Conservation (phyloP, 2,329 filamentous ascomycete species). For the Exophiala spinifera region DNA sequence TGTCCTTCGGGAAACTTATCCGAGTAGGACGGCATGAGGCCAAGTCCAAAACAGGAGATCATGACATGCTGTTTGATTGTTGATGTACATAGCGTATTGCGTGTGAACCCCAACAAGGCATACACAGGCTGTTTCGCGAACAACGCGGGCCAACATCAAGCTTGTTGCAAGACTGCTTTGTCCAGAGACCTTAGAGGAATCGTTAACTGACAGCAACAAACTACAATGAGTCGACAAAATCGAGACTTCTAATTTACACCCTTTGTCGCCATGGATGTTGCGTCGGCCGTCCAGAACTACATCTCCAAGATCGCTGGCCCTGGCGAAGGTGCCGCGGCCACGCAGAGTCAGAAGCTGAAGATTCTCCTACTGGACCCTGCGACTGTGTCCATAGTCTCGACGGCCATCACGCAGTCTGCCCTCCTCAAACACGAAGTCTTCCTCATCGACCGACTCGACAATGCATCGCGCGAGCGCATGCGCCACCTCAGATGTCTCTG, state of each 20-base stretch:
- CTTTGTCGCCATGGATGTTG: slow-evolving; percentile 71
- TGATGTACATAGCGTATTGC: not conserved
- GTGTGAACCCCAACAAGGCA: no score
- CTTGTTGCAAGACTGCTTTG: no score
- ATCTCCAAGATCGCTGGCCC: slow-evolving; percentile 92
- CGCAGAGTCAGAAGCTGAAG: slow-evolving; percentile 91
- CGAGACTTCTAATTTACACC: not conserved
- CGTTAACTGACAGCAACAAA: no score
- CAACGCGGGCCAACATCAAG: no score
- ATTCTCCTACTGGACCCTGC: slow-evolving; percentile 90
- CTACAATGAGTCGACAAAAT: no score
- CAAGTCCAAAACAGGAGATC: no score
- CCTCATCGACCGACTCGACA: slow-evolving; percentile 93
- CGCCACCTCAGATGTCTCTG: slow-evolving; percentile 90
- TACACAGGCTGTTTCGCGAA: no score
- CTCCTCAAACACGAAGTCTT: slow-evolving; percentile 96
- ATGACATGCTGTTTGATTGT: not conserved
- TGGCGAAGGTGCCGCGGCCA: slow-evolving; percentile 63
- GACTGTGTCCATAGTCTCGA: slow-evolving; percentile 89
- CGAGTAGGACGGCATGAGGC: no score
- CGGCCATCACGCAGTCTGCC: slow-evolving; percentile 90
- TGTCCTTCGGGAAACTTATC: not conserved
- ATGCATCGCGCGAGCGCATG: slow-evolving; percentile 90
- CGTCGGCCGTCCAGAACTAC: slow-evolving; percentile 89
- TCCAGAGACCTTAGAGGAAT: no score